phyloP scores from a whole-genome alignment of 78 protist species.

The Protostelium mycophagum region DNA sequence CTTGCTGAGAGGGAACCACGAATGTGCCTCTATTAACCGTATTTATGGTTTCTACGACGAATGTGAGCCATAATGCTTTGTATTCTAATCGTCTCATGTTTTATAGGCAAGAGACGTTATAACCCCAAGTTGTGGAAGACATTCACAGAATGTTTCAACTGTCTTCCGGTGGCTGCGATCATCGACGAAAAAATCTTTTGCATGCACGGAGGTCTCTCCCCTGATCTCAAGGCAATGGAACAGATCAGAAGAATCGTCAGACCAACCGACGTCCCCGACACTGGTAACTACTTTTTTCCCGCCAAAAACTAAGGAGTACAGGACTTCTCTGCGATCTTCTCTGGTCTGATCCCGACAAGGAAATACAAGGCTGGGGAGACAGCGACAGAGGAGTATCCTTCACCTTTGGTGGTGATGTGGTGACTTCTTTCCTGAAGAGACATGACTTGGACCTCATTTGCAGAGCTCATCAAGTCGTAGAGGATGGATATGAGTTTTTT shows the following conservation, averaged over 20 bases:
- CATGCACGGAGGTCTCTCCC: constrained; percentile 99
- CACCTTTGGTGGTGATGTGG: constrained; percentile 96
- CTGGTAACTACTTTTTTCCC: constrained; percentile 52
- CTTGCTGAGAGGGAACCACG: constrained; percentile 99
- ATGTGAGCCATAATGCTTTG: constrained; percentile 40
- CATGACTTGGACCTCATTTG: constrained; percentile 96
- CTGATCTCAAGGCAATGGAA: constrained; percentile 92
- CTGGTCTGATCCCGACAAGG: constrained; percentile 98
- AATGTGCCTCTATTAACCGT: constrained; percentile 97
- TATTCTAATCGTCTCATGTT: background rate
- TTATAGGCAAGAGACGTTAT: constrained; percentile 93
- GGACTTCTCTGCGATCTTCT: constrained; percentile 97
- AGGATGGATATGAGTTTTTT: constrained; percentile 98
- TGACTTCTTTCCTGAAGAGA: constrained; percentile 79
- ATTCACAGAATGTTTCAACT: constrained; percentile 97
- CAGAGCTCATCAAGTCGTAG: constrained; percentile 98
- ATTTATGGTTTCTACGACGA: constrained; percentile 99
- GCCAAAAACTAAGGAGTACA: background rate
- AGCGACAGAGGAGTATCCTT: constrained; percentile 98
- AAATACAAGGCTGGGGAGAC: constrained; percentile 94
- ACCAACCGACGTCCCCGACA: constrained; percentile 99
- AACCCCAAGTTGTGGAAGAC: constrained; percentile 96
- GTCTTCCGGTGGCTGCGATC: constrained; percentile 97
- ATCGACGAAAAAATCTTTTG: constrained; percentile 98
- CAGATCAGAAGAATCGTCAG: constrained; percentile 89